phyloP scores from a whole-genome alignment of 1,139 yeast genomes.

The Schwanniomyces etchellsii region DNA sequence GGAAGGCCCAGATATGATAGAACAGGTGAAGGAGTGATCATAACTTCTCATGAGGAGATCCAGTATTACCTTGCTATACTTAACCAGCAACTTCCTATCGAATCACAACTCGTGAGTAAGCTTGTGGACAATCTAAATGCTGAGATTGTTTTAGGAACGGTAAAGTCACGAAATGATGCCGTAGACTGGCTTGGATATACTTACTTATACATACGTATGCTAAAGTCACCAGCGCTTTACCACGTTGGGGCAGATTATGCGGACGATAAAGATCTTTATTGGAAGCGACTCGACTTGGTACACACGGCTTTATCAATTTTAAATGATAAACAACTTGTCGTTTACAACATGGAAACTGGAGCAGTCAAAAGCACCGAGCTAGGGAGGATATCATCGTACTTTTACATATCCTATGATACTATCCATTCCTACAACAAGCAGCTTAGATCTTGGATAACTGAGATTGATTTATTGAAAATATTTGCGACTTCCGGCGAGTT shows the following conservation, averaged over 20 bases:
- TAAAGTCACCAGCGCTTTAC: slow-evolving; percentile 65
- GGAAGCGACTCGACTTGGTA: slow-evolving; percentile 60
- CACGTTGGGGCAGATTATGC: slow-evolving; percentile 67
- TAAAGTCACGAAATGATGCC: slow-evolving; percentile 59
- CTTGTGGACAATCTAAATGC: slow-evolving; percentile 80
- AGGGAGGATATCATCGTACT: slow-evolving; percentile 84
- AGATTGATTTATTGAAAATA: slow-evolving; percentile 69
- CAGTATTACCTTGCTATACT: slow-evolving; percentile 85
- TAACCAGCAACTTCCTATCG: slow-evolving; percentile 89
- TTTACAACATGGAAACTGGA: slow-evolving; percentile 52
- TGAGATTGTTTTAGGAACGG: slow-evolving; percentile 72
- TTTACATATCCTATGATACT: slow-evolving; percentile 73
- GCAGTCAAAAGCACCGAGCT: slow-evolving; percentile 55
- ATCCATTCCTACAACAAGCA: slow-evolving; percentile 57
- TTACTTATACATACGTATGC: slow-evolving; percentile 78
- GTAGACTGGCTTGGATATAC: slow-evolving; percentile 76
- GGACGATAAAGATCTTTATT: slow-evolving; percentile 36
- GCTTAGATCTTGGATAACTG: slow-evolving; percentile 59
- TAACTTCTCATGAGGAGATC: slow-evolving; percentile 80
- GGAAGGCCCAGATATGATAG: slow-evolving; percentile 94
- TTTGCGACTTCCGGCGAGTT: slow-evolving; percentile 86
- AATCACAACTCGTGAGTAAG: slow-evolving; percentile 72
- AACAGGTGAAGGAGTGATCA: slow-evolving; percentile 90
- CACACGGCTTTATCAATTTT: slow-evolving; percentile 71
- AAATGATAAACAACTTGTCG: slow-evolving; percentile 48